Evolutionary conservation across 1,284 basidiomycete genomes (phyloP).

Genomic region (Naganishia cerealis): DNA sequence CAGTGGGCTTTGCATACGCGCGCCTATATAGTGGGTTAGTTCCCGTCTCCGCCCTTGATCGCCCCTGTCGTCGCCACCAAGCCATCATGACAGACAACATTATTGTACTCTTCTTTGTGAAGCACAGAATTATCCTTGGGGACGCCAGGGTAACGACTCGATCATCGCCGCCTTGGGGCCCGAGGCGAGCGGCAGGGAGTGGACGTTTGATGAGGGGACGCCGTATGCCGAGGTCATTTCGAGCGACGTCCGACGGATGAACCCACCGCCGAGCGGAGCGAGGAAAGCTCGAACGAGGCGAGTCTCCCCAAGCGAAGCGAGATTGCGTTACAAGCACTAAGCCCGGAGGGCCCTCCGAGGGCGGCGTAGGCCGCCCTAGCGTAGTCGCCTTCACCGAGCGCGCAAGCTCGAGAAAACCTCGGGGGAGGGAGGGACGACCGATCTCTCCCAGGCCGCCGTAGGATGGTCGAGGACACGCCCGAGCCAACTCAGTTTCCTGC

Average conservation of each 20-base stretch:
- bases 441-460: too few species aligned
- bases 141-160: conserved; percentile 40
- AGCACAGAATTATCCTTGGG: conserved; percentile 36
- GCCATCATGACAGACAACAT: background rate
- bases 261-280: too few species aligned
- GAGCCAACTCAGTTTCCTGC: too few species aligned
- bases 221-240: conserved; percentile 46
- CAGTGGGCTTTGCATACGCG: too few species aligned
- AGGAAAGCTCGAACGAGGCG: background rate
- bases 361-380: too few species aligned
- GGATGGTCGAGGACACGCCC: too few species aligned
- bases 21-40: background rate
- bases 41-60: too few species aligned
- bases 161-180: conserved; percentile 40
- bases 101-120: background rate
- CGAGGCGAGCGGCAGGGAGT: conserved; percentile 37
- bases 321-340: background rate
- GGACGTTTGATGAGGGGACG: conserved; percentile 38
- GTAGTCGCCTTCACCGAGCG: too few species aligned
- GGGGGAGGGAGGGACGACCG: too few species aligned
- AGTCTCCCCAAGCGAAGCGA: conserved; percentile 4
- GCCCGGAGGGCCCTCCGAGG: too few species aligned
- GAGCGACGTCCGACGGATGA: too few species aligned
- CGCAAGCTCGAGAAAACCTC: too few species aligned
- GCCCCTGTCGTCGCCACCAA: background rate